Evolutionary conservation across 1,284 basidiomycete species (phyloP).

Genomic region (Cutaneotrichosporon sp.): DNA sequence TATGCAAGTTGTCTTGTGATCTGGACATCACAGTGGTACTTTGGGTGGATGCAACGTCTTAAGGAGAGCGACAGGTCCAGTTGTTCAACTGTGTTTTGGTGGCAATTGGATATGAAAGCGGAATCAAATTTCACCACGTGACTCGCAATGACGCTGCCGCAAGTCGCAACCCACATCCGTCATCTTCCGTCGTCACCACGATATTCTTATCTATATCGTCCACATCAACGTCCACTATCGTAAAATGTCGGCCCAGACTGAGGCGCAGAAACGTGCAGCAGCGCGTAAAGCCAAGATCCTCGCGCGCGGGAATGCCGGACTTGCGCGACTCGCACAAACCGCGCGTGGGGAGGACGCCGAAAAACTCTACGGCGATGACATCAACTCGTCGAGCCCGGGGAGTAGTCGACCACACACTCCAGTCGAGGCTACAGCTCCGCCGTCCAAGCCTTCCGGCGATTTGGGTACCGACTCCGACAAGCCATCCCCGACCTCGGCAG

Average conservation of each 20-base stretch:
- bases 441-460: background rate
- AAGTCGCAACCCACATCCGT: no score
- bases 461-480: no score
- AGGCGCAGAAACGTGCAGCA: constrained; percentile 43
- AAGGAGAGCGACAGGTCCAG: no score
- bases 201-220: no score
- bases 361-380: constrained; percentile 38
- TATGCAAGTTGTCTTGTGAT: background rate
- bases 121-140: background rate
- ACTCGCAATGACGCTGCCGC: background rate
- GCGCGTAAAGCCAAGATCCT: constrained; percentile 49
- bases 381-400: no score
- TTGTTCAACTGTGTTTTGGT: no score
- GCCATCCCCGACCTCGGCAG: background rate
- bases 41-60: no score
- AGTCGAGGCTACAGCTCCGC: background rate
- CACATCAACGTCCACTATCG: no score
- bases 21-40: background rate
- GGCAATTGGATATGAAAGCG: background rate
- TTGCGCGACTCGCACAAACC: constrained; percentile 45
- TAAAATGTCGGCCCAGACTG: constrained; percentile 34
- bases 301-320: constrained; percentile 45
- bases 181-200: no score
- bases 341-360: constrained; percentile 46
- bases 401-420: constrained; percentile 2